These are phyloP conservation scores for Vicia faba DNA, from an alignment of 306 rosid species.

Conservation along the genomic window DNA sequence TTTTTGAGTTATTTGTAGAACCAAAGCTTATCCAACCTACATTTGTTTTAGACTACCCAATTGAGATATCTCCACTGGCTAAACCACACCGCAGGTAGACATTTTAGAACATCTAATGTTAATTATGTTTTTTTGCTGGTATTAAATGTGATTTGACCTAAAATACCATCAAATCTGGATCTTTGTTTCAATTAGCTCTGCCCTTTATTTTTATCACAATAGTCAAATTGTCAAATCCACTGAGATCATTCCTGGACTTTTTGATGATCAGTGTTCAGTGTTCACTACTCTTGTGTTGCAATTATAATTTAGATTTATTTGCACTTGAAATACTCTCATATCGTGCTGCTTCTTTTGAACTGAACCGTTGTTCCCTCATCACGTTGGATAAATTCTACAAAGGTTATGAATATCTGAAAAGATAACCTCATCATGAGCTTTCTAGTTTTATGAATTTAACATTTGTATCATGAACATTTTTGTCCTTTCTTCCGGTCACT, in stretches of 20 bases:
- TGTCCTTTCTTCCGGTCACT: too few species aligned
- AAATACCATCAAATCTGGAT: constrained; percentile 21
- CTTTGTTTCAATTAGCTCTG: constrained; percentile 21
- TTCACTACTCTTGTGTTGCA: constrained; percentile 16
- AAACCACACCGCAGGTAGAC: constrained; percentile 92
- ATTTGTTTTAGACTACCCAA: constrained; percentile 94
- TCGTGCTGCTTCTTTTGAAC: too few species aligned
- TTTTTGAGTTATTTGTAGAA: constrained; percentile 86
- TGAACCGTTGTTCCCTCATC: too few species aligned
- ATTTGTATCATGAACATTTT: too few species aligned
- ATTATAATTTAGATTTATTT: neutral
- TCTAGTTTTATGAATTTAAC: too few species aligned
- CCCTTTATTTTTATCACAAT: constrained; percentile 6
- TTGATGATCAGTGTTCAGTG: neutral
- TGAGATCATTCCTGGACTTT: constrained; percentile 6
- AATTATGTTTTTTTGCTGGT: constrained; percentile 15
- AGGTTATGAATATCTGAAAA: too few species aligned
- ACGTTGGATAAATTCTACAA: too few species aligned
- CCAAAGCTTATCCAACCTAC: constrained; percentile 95
- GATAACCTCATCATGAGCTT: too few species aligned
- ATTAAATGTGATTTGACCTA: constrained; percentile 7
- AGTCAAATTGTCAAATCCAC: constrained; percentile 7
- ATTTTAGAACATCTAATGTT: constrained; percentile 29
- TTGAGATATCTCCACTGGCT: constrained; percentile 96
- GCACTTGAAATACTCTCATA: too few species aligned